phyloP scores from a whole-genome alignment of 2,329 filamentous ascomycete species.

The Exophiala aquamarina region DNA sequence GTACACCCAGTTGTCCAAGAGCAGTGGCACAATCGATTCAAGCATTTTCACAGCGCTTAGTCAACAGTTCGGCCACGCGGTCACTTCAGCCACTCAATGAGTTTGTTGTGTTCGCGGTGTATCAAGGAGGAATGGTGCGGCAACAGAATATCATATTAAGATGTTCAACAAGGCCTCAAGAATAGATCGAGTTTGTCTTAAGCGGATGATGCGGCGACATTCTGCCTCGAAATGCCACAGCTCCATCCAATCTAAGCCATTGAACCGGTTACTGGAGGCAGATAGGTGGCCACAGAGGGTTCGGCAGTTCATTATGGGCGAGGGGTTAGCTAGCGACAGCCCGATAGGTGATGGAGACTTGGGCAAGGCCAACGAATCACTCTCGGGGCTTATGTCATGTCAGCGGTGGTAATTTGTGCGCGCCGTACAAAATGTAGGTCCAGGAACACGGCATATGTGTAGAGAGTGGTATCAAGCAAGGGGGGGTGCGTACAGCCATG shows the following conservation, averaged over 20 bases:
- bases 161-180: too few species aligned
- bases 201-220: too few species aligned
- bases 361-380: conserved; percentile 14
- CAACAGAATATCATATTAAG: background rate
- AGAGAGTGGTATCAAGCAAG: too few species aligned
- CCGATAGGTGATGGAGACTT: conserved; percentile 1
- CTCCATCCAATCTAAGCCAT: conserved; percentile 13
- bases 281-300: conserved; percentile 9
- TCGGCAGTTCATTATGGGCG: conserved; percentile 19
- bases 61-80: background rate
- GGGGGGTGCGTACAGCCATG: too few species aligned
- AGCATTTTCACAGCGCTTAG: conserved; percentile 19
- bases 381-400: too few species aligned
- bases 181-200: too few species aligned
- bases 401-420: too few species aligned
- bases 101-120: background rate
- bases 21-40: conserved; percentile 20
- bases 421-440: too few species aligned
- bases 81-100: background rate
- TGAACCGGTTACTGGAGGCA: conserved; percentile 4
- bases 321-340: conserved; percentile 3
- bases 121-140: background rate
- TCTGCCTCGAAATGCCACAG: background rate
- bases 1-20: conserved; percentile 22
- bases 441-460: too few species aligned